Evolutionary conservation across 768 basidiomycete species (phyloP), one percentile per base, ranked within the genome.

Genomic region (Tremella fuciformis): DNA sequence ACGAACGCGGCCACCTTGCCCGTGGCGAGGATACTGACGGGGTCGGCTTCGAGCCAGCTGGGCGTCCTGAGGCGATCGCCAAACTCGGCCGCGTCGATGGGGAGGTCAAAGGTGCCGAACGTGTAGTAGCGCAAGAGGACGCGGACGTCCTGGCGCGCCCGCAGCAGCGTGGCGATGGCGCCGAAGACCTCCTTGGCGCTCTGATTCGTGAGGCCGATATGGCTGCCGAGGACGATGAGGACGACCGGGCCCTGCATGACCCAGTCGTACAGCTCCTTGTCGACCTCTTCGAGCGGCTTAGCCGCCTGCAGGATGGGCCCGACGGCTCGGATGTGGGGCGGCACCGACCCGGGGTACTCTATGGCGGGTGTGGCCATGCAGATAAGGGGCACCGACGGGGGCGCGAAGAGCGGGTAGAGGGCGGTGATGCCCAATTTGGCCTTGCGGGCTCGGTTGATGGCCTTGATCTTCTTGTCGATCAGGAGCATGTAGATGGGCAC

Each of bases 191-290:
- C 55, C 25, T 49, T 25, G 8, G 55, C 64, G 40, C 55, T 38
- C 15, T 34, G 13, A 34, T 53, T 19, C 2, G 41, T 39, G 34
- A 61, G 46, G 18, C 19, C 13, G 29, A 29, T 47, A 44, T 59
- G 65, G 13, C 64, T 58, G 6, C 67, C 65, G 13, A 69, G 58
- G 38, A 34, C 48, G n/a, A 69, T 58, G 18, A 66, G 42, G 2
- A 69, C 46, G 9, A 58, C 60, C 8, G 50, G 50, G 37, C 55
- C 37, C 0, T 18, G 8, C 19, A 39, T 39, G 9, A 63, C n/a
- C 67, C 64, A 66, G 3, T 51, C 38, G 26, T n/a, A 41, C 13
- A 64, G 50, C 16, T 59, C 55, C 22, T 54, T 56, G 56, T 66
- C 67, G 8, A 56, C 50, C 15, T 55, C 50, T 13, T 47, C 13